A percentile compares a stretch with the other conserved stretches of the same genome.
Conservation (phyloP, 345 rosid genomes). For the Adansonia digitata region DNA sequence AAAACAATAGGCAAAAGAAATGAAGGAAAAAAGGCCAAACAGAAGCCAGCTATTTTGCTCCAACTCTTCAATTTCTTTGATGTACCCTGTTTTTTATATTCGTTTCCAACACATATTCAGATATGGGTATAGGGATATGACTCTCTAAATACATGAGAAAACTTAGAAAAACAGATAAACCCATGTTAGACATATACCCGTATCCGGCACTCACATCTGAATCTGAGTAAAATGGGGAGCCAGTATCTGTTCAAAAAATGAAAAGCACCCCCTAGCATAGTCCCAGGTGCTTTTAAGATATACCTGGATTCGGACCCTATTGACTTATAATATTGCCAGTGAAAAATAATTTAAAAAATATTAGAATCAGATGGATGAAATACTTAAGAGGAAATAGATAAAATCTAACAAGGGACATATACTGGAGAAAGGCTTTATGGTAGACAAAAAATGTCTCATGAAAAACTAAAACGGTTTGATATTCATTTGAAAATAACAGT, state of each 20-base stretch:
- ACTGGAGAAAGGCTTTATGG: neutral
- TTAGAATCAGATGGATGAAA: neutral
- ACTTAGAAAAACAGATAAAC: too few species aligned
- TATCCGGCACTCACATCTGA: too few species aligned
- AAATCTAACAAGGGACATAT: neutral
- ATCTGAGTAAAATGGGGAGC: too few species aligned
- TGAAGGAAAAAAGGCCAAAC: neutral
- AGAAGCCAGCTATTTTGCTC: too few species aligned
- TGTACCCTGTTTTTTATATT: too few species aligned
- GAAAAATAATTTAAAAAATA: neutral
- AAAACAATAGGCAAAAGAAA: neutral
- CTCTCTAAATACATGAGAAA: too few species aligned
- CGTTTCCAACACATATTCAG: too few species aligned
- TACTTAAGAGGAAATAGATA: neutral
- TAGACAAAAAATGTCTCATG: neutral
- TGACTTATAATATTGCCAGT: neutral
- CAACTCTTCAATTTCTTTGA: too few species aligned
- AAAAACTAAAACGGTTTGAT: neutral
- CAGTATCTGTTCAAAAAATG: neutral
- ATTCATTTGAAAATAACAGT: neutral
- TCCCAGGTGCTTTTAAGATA: neutral
- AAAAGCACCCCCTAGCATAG: neutral
- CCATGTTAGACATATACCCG: too few species aligned
- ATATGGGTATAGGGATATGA: too few species aligned
- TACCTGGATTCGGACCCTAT: neutral